Percentiles rank a stretch among this genome's conserved stretches.
These are phyloP conservation scores for Cryphonectria radicalis DNA, from an alignment of 2,329 filamentous ascomycete species.

Conservation along the genomic window DNA sequence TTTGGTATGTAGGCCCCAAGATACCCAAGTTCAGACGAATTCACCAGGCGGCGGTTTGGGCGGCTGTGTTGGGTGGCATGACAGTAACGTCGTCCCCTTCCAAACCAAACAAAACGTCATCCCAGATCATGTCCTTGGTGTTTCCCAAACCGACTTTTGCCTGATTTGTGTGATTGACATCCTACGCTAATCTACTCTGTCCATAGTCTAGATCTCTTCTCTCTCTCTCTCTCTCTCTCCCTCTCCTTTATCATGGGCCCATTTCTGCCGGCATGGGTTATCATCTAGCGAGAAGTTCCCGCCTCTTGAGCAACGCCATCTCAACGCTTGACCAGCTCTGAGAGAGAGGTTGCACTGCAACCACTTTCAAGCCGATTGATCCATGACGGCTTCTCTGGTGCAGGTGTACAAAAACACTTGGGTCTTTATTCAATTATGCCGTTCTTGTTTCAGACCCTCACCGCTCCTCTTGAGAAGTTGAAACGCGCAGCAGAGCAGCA, in stretches of 20 bases:
- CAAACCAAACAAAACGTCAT: background rate
- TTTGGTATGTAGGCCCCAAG: background rate
- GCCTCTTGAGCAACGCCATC: background rate
- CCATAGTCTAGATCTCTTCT: background rate
- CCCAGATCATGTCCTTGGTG: background rate
- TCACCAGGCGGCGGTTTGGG: background rate
- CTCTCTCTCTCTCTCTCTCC: background rate
- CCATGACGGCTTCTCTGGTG: background rate
- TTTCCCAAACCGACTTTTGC: background rate
- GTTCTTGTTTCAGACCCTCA: background rate
- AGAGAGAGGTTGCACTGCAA: constrained; percentile 5
- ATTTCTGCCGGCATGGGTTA: background rate
- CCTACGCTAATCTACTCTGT: background rate
- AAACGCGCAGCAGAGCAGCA: background rate
- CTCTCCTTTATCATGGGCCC: background rate
- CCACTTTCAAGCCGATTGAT: background rate
- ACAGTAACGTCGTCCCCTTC: background rate
- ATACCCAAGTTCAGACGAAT: background rate
- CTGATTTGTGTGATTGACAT: background rate
- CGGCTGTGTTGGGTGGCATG: background rate
- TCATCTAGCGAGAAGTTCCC: background rate
- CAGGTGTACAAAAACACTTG: background rate
- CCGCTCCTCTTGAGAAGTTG: background rate
- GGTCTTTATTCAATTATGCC: background rate
- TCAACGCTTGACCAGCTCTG: background rate